These are phyloP conservation scores for Apostasia shenzhenica DNA, from an alignment of 106 monocot species.

Conservation along the genomic window DNA sequence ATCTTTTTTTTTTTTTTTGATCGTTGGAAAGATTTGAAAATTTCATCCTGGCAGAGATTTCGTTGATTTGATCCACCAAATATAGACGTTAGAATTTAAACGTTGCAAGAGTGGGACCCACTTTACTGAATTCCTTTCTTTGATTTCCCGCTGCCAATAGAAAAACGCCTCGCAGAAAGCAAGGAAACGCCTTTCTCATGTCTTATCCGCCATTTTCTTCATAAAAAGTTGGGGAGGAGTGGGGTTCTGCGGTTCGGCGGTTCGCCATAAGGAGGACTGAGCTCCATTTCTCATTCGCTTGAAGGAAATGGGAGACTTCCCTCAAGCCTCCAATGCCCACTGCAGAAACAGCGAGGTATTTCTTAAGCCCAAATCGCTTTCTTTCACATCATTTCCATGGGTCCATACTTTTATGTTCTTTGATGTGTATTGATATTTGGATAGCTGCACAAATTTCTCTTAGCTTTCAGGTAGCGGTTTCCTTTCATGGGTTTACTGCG, in stretches of 20 bases:
- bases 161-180: not conserved
- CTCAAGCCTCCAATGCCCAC: too few relatives aligned
- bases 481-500: not conserved
- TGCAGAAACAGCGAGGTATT: too few relatives aligned
- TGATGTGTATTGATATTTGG: too few relatives aligned
- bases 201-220: not conserved
- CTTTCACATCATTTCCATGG: too few relatives aligned
- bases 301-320: too few relatives aligned
- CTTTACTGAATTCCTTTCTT: not conserved
- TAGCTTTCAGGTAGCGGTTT: not conserved
- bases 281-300: not conserved
- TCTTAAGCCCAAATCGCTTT: too few relatives aligned
- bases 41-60: too few relatives aligned
- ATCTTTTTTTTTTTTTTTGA: too few relatives aligned
- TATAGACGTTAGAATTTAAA: not conserved
- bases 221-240: not conserved
- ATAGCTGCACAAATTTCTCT: not conserved
- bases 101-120: too few relatives aligned
- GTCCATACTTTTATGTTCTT: too few relatives aligned
- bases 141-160: not conserved
- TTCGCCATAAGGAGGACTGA: not conserved
- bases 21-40: too few relatives aligned
- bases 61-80: not conserved
- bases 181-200: not conserved
- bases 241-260: not conserved